Evolutionary conservation across 176 grass and related monocot species (phyloP), one percentile per base, ranked within the genome.

Genomic region (Themeda triandra): DNA sequence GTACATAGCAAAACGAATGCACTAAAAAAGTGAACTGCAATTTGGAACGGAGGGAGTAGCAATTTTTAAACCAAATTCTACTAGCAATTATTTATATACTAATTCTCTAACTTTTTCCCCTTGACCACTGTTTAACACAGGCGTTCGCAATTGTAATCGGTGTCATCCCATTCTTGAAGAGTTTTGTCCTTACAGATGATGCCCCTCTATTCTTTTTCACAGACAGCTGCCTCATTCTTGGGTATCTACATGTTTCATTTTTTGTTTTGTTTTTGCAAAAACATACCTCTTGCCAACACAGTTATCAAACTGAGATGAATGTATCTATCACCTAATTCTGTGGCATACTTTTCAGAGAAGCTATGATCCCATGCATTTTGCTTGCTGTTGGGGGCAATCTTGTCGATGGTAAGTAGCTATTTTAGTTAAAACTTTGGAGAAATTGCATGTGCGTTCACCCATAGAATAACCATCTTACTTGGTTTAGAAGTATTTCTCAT

Each of bases 151-250:
- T 99, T 82, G 63, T 41, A 39, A 94, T 93, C 41, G 93, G 97
- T 53, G 33, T 90, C 44, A 79, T 96, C 41, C 97, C 97, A 63
- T 82, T 99, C 80, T 87, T 99, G 68, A 99, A 99, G 91, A 89
- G 91, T 76, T 87, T 99, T 49, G 39, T 99, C 56, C 90, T 99
- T 63, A 94, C 93, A 4, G 90, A 96, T 89, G 93, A 99, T 59
- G 97, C 97, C 4, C 97, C 97, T 63, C 83, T 99, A 13, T 99
- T 99, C 93, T 99, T 99, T 81, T 91, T 99, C 72, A 99, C 97
- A n/a, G 97, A 99, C 60, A 99, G 97, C 84, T 99, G 97, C n/a
- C 93, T 99, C 66, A 99, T 99, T 86, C 97, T 99, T 87, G 93
- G 97, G 97, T 99, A 95, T 69, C 77, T 71, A 53, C 78, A 23